Evolutionary conservation across 192 early-diverging fungal species (phyloP).

Genomic region (Gryganskiella cystojenkinii): DNA sequence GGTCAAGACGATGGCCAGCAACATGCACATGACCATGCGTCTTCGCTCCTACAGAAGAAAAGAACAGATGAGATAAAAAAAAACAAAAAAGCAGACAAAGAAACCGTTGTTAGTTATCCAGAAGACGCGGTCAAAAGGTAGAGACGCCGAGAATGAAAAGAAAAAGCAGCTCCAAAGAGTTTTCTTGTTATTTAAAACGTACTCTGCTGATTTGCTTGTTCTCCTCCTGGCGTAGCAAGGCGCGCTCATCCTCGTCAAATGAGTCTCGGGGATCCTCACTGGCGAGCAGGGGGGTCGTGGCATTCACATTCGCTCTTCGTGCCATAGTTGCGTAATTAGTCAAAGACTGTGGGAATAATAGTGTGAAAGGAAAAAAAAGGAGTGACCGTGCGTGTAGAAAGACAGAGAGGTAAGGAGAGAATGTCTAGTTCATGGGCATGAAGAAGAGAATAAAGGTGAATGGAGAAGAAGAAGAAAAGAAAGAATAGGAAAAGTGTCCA

Average conservation of each 20-base stretch:
- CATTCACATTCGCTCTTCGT: conserved; percentile 4
- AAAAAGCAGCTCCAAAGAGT: neutral
- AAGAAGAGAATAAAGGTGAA: neutral
- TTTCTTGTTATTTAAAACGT: neutral
- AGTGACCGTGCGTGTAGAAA: neutral
- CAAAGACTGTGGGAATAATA: neutral
- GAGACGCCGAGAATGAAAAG: neutral
- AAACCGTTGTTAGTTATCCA: too few species aligned
- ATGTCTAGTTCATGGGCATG: too few species aligned
- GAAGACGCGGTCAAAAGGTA: too few species aligned
- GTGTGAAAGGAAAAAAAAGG: neutral
- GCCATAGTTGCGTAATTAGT: neutral
- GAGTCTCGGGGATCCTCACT: conserved; percentile 36
- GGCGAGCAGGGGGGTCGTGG: conserved; percentile 32
- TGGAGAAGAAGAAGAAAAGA: neutral
- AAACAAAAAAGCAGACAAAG: neutral
- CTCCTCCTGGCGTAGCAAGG: conserved; percentile 27
- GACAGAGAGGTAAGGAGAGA: neutral
- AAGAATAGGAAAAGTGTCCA: too few species aligned
- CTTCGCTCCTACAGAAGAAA: conserved; percentile 20
- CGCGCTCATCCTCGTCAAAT: conserved; percentile 43
- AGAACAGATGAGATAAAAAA: neutral
- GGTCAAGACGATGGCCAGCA: conserved; percentile 23
- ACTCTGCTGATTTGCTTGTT: conserved; percentile 39
- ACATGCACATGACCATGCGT: conserved; percentile 33